Conservation (phyloP, 2,329 filamentous ascomycete species). For the Penicillium sp. region DNA sequence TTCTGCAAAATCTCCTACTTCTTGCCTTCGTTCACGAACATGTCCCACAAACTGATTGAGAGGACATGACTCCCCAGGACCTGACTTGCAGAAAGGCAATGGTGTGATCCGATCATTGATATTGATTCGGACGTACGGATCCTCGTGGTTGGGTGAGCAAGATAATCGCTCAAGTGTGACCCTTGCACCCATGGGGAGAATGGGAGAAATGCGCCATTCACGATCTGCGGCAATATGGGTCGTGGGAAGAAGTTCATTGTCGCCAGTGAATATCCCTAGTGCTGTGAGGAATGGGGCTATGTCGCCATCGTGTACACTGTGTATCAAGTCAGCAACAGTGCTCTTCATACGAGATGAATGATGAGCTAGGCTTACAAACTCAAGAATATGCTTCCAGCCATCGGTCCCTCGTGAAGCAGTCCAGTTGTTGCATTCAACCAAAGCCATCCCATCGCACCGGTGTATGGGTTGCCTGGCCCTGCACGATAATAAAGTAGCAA, state of each 20-base stretch:
- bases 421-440: constrained; percentile 58
- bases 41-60: constrained; percentile 45
- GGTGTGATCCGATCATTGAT: constrained; percentile 58
- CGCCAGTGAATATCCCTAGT: constrained; percentile 48
- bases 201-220: constrained; percentile 55
- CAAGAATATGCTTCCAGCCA: constrained; percentile 52
- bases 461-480: constrained; percentile 56
- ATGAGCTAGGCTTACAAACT: constrained; percentile 51
- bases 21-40: constrained; percentile 41
- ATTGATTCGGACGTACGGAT: constrained; percentile 51
- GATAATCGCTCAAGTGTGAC: constrained; percentile 54
- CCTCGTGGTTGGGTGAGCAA: constrained; percentile 35
- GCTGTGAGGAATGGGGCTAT: constrained; percentile 56
- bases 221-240: constrained; percentile 46
- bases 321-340: not conserved
- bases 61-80: constrained; percentile 50
- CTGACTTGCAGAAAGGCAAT: constrained; percentile 47
- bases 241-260: constrained; percentile 45
- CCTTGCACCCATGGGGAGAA: constrained; percentile 58
- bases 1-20: constrained; percentile 49
- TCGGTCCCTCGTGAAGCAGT: constrained; percentile 47
- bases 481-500: constrained; percentile 58
- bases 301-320: constrained; percentile 57
- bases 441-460: constrained; percentile 55
- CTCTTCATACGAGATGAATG: not conserved